Base-by-base conservation (phyloP, 805 yeast genomes). In the Saturnispora hagleri region DNA sequence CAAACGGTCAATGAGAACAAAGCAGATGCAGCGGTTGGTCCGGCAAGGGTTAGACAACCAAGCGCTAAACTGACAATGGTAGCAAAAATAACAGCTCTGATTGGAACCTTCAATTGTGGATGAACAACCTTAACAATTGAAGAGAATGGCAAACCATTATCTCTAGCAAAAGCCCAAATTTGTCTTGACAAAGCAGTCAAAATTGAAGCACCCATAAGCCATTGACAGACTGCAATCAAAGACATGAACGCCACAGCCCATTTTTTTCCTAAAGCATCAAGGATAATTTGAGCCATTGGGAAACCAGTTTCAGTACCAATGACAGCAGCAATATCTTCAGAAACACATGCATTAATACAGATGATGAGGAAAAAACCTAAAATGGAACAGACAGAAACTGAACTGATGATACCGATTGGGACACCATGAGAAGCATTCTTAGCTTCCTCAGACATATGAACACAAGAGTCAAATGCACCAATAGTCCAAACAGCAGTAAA, bases 401-500 rank as follows among this genome's bases (percentile, higher is more conserved):
- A 80, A 64, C 79, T 65, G 18, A 80, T 78, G 57, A 82, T 82
- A 38, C 86, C 86, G 53, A 74, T 73, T 17, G 89, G 88, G 9
- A 83, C 81, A 12, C 84, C 85, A 15, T 70, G 67, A 36, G 77
- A 68, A 7, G 87, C 85, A 60, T 82, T 81, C 49, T 80, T 68
- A 56, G 84, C 78, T 60, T 84, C 89, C 66, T 84, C 90, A 17
- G 86, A 74, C 55, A 84, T 69, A 60, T 84, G 89, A 69, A 82
- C 84, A 0, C 89, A 85, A 26, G 86, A 80, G 62, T 84, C 89
- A 62, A 81, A 84, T 20, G 88, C 89, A 46, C 84, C 76, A 86
- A 84, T 82, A 40, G 84, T 79, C 84, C 84, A 80, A 54, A 79
- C 77, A 41, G 76, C 82, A 18, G 84, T 80, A 59, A 79, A 63